Conservation (phyloP, 2,329 filamentous ascomycete species). For the Talaromyces sp. region DNA sequence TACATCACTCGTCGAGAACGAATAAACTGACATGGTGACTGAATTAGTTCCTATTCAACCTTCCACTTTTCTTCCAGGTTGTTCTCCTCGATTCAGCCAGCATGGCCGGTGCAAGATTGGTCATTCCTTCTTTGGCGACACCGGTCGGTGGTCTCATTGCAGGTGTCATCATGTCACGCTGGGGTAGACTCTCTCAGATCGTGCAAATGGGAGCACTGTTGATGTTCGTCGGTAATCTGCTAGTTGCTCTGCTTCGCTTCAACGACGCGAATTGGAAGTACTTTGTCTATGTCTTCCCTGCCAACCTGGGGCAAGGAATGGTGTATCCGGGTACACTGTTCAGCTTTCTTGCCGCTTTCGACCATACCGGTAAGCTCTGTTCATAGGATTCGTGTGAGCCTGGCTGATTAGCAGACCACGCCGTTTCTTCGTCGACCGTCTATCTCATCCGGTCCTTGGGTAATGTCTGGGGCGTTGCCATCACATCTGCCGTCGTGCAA, state of each 20-base stretch:
- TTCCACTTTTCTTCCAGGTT: constrained; percentile 45
- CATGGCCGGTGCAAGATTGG: constrained; percentile 43
- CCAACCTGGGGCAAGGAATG: constrained; percentile 47
- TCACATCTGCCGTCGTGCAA: constrained; percentile 61
- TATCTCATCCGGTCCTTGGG: constrained; percentile 63
- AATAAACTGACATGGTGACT: neutral
- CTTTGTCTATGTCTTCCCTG: constrained; percentile 43
- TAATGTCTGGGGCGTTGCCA: constrained; percentile 61
- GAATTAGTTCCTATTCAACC: constrained; percentile 45
- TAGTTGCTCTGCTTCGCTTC: constrained; percentile 42
- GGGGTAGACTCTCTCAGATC: constrained; percentile 42
- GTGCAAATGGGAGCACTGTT: constrained; percentile 40
- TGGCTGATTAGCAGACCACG: constrained; percentile 49
- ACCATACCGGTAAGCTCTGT: constrained; percentile 51
- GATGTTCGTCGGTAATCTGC: constrained; percentile 45
- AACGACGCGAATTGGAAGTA: constrained; percentile 46
- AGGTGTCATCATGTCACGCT: constrained; percentile 48
- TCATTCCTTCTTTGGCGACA: constrained; percentile 45
- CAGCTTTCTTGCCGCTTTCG: constrained; percentile 60
- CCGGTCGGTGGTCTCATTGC: constrained; percentile 44
- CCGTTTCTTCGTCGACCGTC: constrained; percentile 59
- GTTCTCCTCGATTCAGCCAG: constrained; percentile 43
- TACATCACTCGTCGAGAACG: neutral
- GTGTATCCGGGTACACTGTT: constrained; percentile 53
- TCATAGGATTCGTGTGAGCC: neutral